Evolutionary conservation across 148 eudicot species (phyloP).

Genomic region (Camellia sinensis): DNA sequence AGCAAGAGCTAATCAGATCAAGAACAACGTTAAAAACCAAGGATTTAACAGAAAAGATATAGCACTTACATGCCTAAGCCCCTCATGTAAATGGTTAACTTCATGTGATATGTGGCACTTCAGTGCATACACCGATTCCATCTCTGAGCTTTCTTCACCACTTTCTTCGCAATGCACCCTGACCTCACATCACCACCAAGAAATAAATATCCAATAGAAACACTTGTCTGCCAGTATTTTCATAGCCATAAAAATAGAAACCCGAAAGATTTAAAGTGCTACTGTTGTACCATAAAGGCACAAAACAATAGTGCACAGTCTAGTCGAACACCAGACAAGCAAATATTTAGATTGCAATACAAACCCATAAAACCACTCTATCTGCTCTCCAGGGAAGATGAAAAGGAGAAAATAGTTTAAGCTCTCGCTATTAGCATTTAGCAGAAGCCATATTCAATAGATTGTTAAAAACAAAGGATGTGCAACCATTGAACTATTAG

Average conservation of each 20-base stretch:
- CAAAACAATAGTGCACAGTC: too few relatives aligned
- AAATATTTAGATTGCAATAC: background rate
- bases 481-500: background rate
- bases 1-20: background rate
- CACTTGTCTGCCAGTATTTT: background rate
- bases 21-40: background rate
- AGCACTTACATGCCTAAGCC: constrained; percentile 78
- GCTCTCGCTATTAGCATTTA: background rate
- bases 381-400: background rate
- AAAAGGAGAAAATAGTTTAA: background rate
- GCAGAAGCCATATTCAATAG: background rate
- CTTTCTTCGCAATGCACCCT: constrained; percentile 98
- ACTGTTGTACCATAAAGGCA: too few relatives aligned
- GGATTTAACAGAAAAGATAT: background rate
- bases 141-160: constrained; percentile 92
- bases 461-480: background rate
- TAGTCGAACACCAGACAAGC: too few relatives aligned
- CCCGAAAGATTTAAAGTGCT: too few relatives aligned
- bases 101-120: constrained; percentile 98
- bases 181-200: constrained; percentile 13
- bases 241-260: background rate
- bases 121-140: constrained; percentile 75
- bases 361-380: background rate
- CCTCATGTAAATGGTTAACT: constrained; percentile 96
- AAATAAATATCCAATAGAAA: background rate